Conservation (phyloP, 2,329 filamentous ascomycete genomes). For the Colletotrichum musicola region DNA sequence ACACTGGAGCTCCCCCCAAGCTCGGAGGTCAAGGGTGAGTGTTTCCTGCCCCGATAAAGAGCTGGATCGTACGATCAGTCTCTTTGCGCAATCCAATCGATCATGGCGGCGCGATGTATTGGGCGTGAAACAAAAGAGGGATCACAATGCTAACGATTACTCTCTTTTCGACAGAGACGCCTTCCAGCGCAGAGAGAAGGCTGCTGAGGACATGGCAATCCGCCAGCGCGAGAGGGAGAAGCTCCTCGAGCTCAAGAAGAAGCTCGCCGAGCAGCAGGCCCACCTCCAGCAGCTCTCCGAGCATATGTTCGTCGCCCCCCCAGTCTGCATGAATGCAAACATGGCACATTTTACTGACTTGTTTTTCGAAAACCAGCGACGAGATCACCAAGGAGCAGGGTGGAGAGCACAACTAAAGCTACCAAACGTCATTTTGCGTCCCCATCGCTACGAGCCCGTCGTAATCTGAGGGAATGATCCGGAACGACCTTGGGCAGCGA, state of each 20-base stretch:
- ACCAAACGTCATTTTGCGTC: not conserved
- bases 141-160: not conserved
- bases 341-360: constrained; percentile 10
- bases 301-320: constrained; percentile 77
- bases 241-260: constrained; percentile 80
- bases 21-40: constrained; percentile 67
- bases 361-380: constrained; percentile 65
- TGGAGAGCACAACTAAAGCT: constrained; percentile 72
- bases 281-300: constrained; percentile 88
- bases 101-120: not conserved
- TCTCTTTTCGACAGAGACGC: constrained; percentile 74
- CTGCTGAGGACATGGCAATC: constrained; percentile 87
- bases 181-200: constrained; percentile 92
- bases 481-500: not conserved
- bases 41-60: not conserved
- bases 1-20: constrained; percentile 73
- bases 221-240: constrained; percentile 90
- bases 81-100: not conserved
- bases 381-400: constrained; percentile 80
- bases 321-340: not conserved
- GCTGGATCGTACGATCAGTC: not conserved
- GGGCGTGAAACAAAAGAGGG: too few relatives aligned
- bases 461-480: not conserved
- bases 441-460: not conserved
- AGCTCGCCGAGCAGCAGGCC: constrained; percentile 81